Base-by-base conservation (phyloP, 2,329 filamentous ascomycete genomes). In the Hymenoscyphus albidus region DNA sequence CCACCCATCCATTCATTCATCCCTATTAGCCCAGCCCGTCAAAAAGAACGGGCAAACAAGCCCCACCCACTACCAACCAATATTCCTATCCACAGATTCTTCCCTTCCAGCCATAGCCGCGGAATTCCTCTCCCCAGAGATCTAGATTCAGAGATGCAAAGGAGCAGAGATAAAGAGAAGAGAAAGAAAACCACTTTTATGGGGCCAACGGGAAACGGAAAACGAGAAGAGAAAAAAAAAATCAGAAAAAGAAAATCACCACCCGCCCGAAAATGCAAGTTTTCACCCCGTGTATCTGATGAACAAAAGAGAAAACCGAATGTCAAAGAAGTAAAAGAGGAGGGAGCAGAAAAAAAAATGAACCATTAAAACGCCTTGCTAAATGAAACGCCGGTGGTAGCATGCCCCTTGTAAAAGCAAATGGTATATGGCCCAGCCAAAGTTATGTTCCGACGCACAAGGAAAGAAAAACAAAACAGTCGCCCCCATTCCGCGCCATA, bases 341-440 rank as follows among this genome's bases (percentile, higher is more conserved):
- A 14, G 16, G 13, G 16, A 16, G 16, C 7, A 16, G 5, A 16
- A 16, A 6, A 51, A 13, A 48, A 7, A 51, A 6, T 1, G 9
- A 58, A 31, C n/a, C 32, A 58, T 16, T 64, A 40, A 40, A 68
- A 68, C 67, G 63, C 67, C 67, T 62, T 67, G 67, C 67, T 68
- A 68, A 68, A 58, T 54, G 56, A 27, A 54, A 61, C 55, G 54
- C 63, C 62, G 16, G 35, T 48, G 5, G 22, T 60, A 31, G 27
- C 55, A 31, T 27, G 32, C 18, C 16, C 31, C 55, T 10, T 57
- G 38, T 35, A 57, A 65, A 62, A 51, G 39, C 60, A 42, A 67
- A 59, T 59, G 57, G 59, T 65, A 64, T 65, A 65, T 67, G 63
- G 67, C 64, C 63, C 65, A 65, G 67, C 63, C 65, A 60, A 54